Evolutionary conservation across 2,329 filamentous ascomycete species (phyloP).

Genomic region (Diaporthe aspalathi): DNA sequence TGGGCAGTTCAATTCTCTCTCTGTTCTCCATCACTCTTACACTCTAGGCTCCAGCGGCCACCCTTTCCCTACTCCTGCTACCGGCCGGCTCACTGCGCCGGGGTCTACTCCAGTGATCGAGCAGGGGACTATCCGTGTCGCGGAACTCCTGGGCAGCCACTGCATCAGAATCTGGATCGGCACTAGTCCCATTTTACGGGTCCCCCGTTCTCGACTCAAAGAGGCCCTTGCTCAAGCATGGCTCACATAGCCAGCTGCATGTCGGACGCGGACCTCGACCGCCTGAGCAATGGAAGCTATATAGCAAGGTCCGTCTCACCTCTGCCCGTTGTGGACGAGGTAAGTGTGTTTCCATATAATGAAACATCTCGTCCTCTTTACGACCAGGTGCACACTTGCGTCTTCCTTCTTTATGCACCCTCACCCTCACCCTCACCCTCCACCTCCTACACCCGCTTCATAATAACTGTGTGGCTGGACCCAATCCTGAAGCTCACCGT

Average conservation of each 20-base stretch:
- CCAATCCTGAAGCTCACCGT: slow-evolving; percentile 30
- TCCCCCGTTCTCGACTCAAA: slow-evolving; percentile 22
- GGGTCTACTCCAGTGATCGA: slow-evolving; percentile 27
- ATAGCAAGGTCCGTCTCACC: slow-evolving; percentile 64
- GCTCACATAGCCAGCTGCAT: slow-evolving; percentile 73
- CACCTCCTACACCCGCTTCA: slow-evolving; percentile 38
- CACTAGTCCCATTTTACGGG: slow-evolving; percentile 31
- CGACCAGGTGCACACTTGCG: not conserved
- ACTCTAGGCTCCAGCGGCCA: slow-evolving; percentile 2
- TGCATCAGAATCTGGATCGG: slow-evolving; percentile 38
- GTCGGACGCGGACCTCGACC: slow-evolving; percentile 58
- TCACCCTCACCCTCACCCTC: too few relatives aligned
- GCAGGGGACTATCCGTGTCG: slow-evolving; percentile 38
- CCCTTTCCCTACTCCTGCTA: slow-evolving; percentile 18
- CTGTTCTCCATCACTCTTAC: not conserved
- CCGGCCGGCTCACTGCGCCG: slow-evolving; percentile 33
- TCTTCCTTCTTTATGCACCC: not conserved
- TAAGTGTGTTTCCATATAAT: slow-evolving; percentile 48
- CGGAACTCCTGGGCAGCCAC: slow-evolving; percentile 30
- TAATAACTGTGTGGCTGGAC: slow-evolving; percentile 36
- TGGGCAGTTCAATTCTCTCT: slow-evolving; percentile 8
- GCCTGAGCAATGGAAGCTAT: slow-evolving; percentile 56
- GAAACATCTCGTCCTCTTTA: slow-evolving; percentile 45
- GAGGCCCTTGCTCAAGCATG: slow-evolving; percentile 55
- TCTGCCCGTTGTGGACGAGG: slow-evolving; percentile 55